Evolutionary conservation across 2,329 filamentous ascomycete species (phyloP), one percentile per base, ranked within the genome.

Genomic region (Fusarium proliferatum): DNA sequence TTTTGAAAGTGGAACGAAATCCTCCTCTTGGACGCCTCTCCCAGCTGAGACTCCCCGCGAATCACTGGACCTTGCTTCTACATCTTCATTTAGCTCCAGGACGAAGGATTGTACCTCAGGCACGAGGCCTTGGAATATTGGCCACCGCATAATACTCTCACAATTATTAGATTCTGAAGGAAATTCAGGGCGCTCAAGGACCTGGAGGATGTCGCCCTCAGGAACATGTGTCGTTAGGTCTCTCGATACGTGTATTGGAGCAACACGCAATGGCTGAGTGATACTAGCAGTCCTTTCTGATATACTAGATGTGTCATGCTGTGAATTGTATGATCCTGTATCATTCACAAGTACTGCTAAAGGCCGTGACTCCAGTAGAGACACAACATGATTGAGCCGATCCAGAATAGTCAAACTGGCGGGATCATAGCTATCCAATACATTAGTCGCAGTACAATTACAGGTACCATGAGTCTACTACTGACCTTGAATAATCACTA

Each of bases 271-370:
- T 10, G 19, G 41, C 3, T 49, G 41, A 4, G 8, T 6, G 4
- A 10, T 0, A 12, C 7, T 15, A 5, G 19, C 5, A 17, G 8
- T 10, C 9, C 26, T 3, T 19, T 1, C 4, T 9, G 30, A 7
- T 23, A 5, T 3, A 17, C 16, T 12, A 21, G 13, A 17, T 8
- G 5, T 12, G 9, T 2, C 17, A 17, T 5, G 13, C 2, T 19
- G 23, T 3, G 15, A 9, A 2, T 11, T 5, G 9, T 5, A 23
- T 2, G 55, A 15, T 3, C 23, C 17, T 36, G 10, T 1, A 17
- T 49, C n/a, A 21, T 49, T 49, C 1, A 58, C 19, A 2, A 49
- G 55, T 8, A 58, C 30, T 26, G 55, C 55, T 15, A 26, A n/a
- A 48, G 55, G 55, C 4, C 41, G 55, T 2, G 55, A 58, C 41